These are phyloP conservation scores for Erythrobasidium hasegawianum DNA, from an alignment of 1,284 basidiomycete genomes.

Conservation along the genomic window DNA sequence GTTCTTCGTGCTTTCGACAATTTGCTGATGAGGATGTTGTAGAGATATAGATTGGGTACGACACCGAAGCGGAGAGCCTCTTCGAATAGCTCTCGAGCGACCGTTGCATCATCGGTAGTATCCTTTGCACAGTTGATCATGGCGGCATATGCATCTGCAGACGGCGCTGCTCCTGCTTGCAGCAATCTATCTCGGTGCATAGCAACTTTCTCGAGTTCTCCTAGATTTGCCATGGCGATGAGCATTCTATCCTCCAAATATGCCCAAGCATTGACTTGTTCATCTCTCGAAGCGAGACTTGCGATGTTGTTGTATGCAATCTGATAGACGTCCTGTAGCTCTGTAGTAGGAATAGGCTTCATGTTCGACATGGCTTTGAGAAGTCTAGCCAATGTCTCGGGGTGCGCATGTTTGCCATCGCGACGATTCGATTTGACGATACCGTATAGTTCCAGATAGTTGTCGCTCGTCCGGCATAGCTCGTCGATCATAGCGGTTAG, in stretches of 20 bases:
- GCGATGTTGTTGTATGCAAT: slow-evolving; percentile 62
- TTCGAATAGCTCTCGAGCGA: slow-evolving; percentile 75
- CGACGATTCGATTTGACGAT: slow-evolving; percentile 37
- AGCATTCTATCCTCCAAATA: slow-evolving; percentile 82
- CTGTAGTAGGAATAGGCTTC: slow-evolving; percentile 51
- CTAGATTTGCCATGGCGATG: slow-evolving; percentile 72
- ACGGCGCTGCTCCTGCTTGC: slow-evolving; percentile 73
- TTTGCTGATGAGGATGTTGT: slow-evolving; percentile 94
- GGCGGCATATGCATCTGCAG: slow-evolving; percentile 83
- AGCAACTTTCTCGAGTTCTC: slow-evolving; percentile 72
- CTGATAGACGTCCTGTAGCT: slow-evolving; percentile 65
- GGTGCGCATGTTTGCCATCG: slow-evolving; percentile 55
- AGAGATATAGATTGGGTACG: slow-evolving; percentile 75
- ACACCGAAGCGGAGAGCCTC: slow-evolving; percentile 72
- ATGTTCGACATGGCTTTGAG: slow-evolving; percentile 62
- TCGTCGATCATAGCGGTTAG: slow-evolving; percentile 42
- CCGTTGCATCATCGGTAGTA: slow-evolving; percentile 86
- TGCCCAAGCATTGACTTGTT: slow-evolving; percentile 62
- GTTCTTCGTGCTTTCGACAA: slow-evolving; percentile 87
- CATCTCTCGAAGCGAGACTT: slow-evolving; percentile 43
- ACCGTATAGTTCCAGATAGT: slow-evolving; percentile 17
- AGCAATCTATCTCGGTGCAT: slow-evolving; percentile 75
- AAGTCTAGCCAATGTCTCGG: slow-evolving; percentile 59
- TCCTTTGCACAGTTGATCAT: slow-evolving; percentile 82
- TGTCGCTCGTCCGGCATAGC: slow-evolving; percentile 33